Evolutionary conservation across 2,329 filamentous ascomycete species (phyloP).

Genomic region (Nannizzia gypsea): DNA sequence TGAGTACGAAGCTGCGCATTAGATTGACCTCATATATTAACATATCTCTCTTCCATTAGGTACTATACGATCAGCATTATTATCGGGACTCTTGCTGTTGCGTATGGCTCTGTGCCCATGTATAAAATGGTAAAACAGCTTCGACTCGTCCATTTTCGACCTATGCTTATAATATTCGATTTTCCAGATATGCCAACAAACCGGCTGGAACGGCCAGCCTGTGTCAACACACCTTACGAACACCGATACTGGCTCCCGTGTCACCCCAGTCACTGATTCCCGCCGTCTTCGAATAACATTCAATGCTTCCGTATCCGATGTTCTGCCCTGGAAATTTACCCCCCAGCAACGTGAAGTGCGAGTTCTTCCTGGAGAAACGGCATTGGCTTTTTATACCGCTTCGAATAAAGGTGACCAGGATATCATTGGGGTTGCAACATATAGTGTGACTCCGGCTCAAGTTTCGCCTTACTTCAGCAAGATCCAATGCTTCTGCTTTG

Average conservation of each 20-base stretch:
- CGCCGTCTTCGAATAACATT: slow-evolving; percentile 91
- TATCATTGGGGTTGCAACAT: slow-evolving; percentile 96
- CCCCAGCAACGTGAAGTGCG: slow-evolving; percentile 95
- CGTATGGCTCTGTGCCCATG: slow-evolving; percentile 54
- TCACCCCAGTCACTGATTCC: slow-evolving; percentile 67
- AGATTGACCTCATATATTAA: background rate
- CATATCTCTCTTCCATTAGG: slow-evolving; percentile 27
- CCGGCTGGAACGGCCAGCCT: slow-evolving; percentile 80
- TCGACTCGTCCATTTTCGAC: slow-evolving; percentile 1
- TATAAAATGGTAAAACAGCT: slow-evolving; percentile 49
- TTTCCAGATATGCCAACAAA: slow-evolving; percentile 40
- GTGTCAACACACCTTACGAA: slow-evolving; percentile 63
- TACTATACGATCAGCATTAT: slow-evolving; percentile 54
- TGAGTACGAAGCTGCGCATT: slow-evolving; percentile 21
- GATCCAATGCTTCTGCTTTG: slow-evolving; percentile 99
- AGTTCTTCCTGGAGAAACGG: slow-evolving; percentile 90
- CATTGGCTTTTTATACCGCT: slow-evolving; percentile 92
- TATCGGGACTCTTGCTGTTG: slow-evolving; percentile 50
- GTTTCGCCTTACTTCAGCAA: slow-evolving; percentile 98
- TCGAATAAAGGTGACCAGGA: slow-evolving; percentile 83
- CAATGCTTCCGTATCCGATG: slow-evolving; percentile 86
- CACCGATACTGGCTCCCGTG: slow-evolving; percentile 59
- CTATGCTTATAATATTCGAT: background rate
- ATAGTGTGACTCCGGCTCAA: slow-evolving; percentile 90
- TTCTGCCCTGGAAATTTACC: slow-evolving; percentile 92